Base-by-base conservation (phyloP, 1,284 basidiomycete genomes). In the Rhodotorula mucilaginosa region DNA sequence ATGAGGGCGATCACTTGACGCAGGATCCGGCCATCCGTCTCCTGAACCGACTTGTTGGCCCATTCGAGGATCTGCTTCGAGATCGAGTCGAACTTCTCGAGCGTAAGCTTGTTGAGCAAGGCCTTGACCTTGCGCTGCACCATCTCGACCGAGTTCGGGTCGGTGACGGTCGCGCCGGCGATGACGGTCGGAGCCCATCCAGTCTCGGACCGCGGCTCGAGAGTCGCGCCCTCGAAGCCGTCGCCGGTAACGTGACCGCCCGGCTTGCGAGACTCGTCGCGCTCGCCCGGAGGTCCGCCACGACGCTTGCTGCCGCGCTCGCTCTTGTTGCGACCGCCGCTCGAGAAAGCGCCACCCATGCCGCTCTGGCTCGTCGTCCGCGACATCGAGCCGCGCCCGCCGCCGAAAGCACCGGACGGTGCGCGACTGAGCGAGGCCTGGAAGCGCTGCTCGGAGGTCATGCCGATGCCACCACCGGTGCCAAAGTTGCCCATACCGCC, bases 11-110 rank as follows among this genome's bases (percentile, higher is more conserved):
- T 97, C 80, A 97, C 95, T 79, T 95, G 92, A 77, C 95, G 93
- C 78, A 98, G 87, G 2, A 94, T 97, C 73, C 91, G 87, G 5
- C 94, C 95, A 80, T 98, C 93, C 80, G 88, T 91, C 86, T 99
- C 95, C 77, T 89, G 87, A 82, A 90, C 88, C 12, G 91, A 93
- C 84, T 89, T 93, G 87, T 98, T 97, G 58, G 93, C 95, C 91
- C 91, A 97, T 26, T 86, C 84, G 75, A 97, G 90, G 79, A 97
- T 93, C 82, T 97, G 92, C 79, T 90, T 87, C 8, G 91, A 95
- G 79, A 98, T 97, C 12, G 91, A 90, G 78, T 96, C 93, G 85
- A 98, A 98, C 80, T 92, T 93, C 84, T 97, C 93, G 87, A 95
- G 90, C 2, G 95, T 96, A 62, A 98, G 88, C 84, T 96, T 97